Base-by-base conservation (phyloP, 1,284 basidiomycete genomes). In the Tausonia pullulans region DNA sequence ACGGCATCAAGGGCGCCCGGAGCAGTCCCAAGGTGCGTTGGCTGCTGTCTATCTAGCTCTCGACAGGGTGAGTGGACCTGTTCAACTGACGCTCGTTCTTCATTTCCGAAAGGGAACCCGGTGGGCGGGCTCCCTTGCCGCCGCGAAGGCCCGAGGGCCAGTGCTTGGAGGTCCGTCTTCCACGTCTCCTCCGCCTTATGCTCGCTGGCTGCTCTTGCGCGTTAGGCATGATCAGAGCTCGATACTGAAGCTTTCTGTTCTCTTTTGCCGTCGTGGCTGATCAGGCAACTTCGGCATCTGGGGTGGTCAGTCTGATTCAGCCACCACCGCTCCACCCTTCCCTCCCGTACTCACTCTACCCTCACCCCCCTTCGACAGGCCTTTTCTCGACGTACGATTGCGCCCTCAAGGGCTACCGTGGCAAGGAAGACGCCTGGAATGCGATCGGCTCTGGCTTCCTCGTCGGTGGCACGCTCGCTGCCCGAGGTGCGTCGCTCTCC, bases 351-450 rank as follows among this genome's bases (percentile, higher is more conserved):
- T 43, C n/a, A 6, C 14, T 7, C 44, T 9, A 27, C 6, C 61
- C 4, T 61, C 41, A n/a, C 39, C 44, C 45, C 3, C 14, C 27
- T 5, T 16, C 46, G 0, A n/a, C 41, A 60, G 91, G 91, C 70
- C 88, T 95, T 84, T 95, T 94, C 76, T 95, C 90, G 48, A 88
- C 91, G 40, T 99, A 94, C 72, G 96, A 98, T 77, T 99, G 96
- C 77, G 91, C 92, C 1, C 89, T 98, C 69, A 98, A 98, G 78
- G 93, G 93, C 9, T 90, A 85, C 80, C 81, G 96, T 74, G 95
- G 98, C 80, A 98, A 98, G 77, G 96, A 99, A 78, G 96, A 99
- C 77, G 90, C 94, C 61, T 98, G 94, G 93, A 99, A 99, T 76
- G 93, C 93, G 53, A 98, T 99, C 73, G 88, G 96, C 64, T 92